Percentiles rank a stretch among this genome's conserved stretches.
phyloP scores from a whole-genome alignment of 2,329 filamentous ascomycete genomes.

The Tolypocladium cylindrosporum region DNA sequence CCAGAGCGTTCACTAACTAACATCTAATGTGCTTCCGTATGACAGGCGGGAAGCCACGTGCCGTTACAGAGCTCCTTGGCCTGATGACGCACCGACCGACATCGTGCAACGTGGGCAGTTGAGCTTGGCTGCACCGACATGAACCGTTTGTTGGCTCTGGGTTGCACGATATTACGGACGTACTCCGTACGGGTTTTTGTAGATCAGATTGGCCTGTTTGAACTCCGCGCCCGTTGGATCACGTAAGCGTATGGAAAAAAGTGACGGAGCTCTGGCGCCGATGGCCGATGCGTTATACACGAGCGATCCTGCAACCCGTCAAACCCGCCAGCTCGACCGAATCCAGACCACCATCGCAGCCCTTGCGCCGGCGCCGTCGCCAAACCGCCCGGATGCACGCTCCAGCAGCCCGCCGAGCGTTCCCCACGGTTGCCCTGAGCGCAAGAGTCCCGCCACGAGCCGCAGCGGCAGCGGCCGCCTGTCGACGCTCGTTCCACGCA shows the following conservation, averaged over 20 bases:
- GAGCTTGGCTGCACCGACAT: background rate
- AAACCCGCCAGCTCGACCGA: background rate
- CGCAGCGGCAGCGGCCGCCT: slow-evolving; percentile 5
- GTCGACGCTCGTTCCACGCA: slow-evolving; percentile 12
- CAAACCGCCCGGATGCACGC: slow-evolving; percentile 19
- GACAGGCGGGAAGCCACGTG: background rate
- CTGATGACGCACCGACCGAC: background rate
- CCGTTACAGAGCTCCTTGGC: background rate
- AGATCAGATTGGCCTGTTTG: background rate
- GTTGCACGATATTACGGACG: no score
- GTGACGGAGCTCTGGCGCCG: background rate
- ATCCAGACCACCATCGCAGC: slow-evolving; percentile 1
- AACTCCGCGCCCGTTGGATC: background rate
- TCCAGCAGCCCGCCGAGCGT: slow-evolving; percentile 17
- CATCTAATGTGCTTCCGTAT: no score
- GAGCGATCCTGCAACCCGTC: background rate
- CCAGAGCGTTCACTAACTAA: no score
- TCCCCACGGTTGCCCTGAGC: slow-evolving; percentile 13
- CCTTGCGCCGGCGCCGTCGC: slow-evolving; percentile 10
- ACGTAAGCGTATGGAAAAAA: background rate
- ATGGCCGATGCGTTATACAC: background rate
- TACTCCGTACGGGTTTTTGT: no score
- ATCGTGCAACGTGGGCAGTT: background rate
- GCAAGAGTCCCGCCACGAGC: slow-evolving; percentile 13
- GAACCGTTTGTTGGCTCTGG: no score